Evolutionary conservation across 1,139 yeast genomes (phyloP).

Genomic region (Blastobotrys persicus): DNA sequence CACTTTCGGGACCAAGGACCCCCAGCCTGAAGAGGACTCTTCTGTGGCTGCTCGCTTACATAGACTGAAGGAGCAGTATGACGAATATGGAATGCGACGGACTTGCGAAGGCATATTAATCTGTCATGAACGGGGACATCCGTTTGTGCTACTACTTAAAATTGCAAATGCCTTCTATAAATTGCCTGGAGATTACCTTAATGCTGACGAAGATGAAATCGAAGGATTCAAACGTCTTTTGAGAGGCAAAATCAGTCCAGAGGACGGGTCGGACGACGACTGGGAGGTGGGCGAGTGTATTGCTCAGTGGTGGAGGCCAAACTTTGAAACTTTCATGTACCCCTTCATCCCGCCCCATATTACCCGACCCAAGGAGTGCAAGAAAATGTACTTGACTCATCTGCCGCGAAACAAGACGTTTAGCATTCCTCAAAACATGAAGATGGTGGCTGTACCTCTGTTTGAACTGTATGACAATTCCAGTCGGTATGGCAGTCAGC

Average conservation of each 20-base stretch:
- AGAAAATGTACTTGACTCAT: constrained; percentile 36
- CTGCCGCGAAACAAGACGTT: constrained; percentile 34
- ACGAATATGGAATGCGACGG: constrained; percentile 36
- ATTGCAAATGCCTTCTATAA: constrained; percentile 35
- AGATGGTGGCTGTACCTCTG: constrained; percentile 37
- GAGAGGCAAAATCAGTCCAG: constrained; percentile 32
- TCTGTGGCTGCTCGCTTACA: constrained; percentile 33
- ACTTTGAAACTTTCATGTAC: constrained; percentile 37
- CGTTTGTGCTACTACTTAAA: constrained; percentile 38
- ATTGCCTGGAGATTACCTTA: constrained; percentile 39
- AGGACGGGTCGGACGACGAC: constrained; percentile 22
- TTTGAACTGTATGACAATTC: constrained; percentile 39
- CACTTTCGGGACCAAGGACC: constrained; percentile 36
- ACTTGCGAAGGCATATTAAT: constrained; percentile 38
- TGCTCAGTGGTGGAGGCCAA: constrained; percentile 43
- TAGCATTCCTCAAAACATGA: constrained; percentile 35
- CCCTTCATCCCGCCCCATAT: constrained; percentile 42
- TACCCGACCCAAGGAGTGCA: constrained; percentile 39
- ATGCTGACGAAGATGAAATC: constrained; percentile 35
- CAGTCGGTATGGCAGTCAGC: constrained; percentile 36
- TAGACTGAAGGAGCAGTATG: constrained; percentile 35
- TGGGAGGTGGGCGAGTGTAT: constrained; percentile 39
- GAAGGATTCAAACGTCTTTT: constrained; percentile 33
- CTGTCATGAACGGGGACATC: constrained; percentile 39
- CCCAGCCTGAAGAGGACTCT: constrained; percentile 37